phyloP scores from a whole-genome alignment of 495 filamentous ascomycete species.

The Terfezia claveryi region DNA sequence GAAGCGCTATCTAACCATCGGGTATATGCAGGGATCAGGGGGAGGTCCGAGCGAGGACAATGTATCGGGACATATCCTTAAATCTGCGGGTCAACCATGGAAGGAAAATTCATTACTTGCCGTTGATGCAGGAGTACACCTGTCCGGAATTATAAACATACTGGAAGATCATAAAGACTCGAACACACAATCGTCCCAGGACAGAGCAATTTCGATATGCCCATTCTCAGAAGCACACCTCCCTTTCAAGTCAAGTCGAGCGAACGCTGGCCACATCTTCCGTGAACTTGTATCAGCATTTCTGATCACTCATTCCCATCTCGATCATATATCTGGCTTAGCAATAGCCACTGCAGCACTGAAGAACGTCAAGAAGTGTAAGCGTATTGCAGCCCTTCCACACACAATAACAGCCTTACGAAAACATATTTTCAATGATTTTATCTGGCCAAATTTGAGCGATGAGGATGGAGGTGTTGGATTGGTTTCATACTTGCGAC shows the following conservation, averaged over 20 bases:
- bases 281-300: constrained; percentile 62
- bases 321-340: constrained; percentile 80
- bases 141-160: constrained; percentile 58
- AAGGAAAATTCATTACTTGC: constrained; percentile 56
- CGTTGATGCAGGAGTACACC: constrained; percentile 79
- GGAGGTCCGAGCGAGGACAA: constrained; percentile 80
- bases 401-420: constrained; percentile 75
- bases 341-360: constrained; percentile 52
- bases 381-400: constrained; percentile 63
- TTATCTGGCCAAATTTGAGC: constrained; percentile 94
- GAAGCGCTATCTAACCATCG: constrained; percentile 10
- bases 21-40: constrained; percentile 47
- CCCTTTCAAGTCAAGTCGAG: constrained; percentile 31
- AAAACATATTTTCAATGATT: constrained; percentile 83
- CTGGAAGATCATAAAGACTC: constrained; percentile 30
- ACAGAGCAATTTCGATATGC: constrained; percentile 17
- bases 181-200: neutral
- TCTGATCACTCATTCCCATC: constrained; percentile 80
- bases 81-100: constrained; percentile 61
- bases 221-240: constrained; percentile 61
- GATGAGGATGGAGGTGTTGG: constrained; percentile 91
- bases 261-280: constrained; percentile 62
- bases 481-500: constrained; percentile 43
- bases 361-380: constrained; percentile 23
- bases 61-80: constrained; percentile 71